Conservation (phyloP, 1,284 basidiomycete genomes). For the Sporisorium graminicola region DNA sequence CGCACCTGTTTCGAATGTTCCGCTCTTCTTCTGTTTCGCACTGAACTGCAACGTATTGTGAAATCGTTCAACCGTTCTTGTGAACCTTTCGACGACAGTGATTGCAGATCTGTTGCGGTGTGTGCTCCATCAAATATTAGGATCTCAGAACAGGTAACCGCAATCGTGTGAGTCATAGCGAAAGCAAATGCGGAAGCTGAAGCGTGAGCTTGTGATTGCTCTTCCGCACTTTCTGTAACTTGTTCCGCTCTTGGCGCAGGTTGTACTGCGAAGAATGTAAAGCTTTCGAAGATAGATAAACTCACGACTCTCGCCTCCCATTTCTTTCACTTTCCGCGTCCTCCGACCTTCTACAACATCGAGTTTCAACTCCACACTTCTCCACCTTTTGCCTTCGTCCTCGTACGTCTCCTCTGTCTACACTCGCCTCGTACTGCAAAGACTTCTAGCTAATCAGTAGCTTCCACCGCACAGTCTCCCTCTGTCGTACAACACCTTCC, state of each 20-base stretch:
- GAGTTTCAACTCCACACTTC: constrained; percentile 12
- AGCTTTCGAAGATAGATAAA: constrained; percentile 22
- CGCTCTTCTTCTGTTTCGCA: neutral
- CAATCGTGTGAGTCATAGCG: neutral
- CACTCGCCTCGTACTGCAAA: neutral
- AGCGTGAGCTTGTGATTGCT: neutral
- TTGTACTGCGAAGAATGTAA: constrained; percentile 6
- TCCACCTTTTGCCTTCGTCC: neutral
- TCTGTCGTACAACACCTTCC: neutral
- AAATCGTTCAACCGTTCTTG: neutral
- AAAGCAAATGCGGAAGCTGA: neutral
- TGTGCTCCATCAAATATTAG: neutral
- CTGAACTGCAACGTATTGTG: constrained; percentile 11
- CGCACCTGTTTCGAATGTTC: neutral
- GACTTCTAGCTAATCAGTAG: neutral
- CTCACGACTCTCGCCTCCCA: constrained; percentile 5
- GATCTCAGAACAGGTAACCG: neutral
- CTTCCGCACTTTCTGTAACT: constrained; percentile 6
- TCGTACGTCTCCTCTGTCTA: neutral
- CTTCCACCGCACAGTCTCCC: neutral
- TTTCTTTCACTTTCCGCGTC: neutral
- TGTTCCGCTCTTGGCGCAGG: constrained; percentile 6
- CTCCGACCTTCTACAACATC: neutral
- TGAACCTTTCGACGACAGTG: neutral
- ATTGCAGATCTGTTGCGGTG: neutral